These are phyloP conservation scores for Beauveria scarabaeidicola DNA, from an alignment of 2,329 filamentous ascomycete genomes.

Conservation along the genomic window DNA sequence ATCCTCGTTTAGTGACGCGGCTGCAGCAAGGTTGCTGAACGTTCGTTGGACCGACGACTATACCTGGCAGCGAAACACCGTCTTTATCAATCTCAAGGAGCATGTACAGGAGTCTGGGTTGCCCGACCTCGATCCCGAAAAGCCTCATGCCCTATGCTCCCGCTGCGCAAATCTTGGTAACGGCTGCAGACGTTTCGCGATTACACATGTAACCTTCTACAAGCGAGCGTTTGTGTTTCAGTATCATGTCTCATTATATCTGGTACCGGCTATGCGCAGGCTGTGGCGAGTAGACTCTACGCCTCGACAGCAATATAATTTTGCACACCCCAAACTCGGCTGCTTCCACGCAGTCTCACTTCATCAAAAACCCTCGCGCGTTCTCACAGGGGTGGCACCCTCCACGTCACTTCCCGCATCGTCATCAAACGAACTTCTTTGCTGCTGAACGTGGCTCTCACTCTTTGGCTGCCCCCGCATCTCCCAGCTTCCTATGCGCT, in stretches of 20 bases:
- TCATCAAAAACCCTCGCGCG: conserved; percentile 29
- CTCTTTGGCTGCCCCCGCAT: conserved; percentile 22
- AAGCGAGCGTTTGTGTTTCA: too few relatives aligned
- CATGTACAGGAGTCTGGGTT: not conserved
- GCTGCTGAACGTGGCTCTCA: conserved; percentile 16
- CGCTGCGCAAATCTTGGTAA: too few relatives aligned
- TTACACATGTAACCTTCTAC: too few relatives aligned
- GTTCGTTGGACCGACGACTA: not conserved
- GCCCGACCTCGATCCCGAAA: not conserved
- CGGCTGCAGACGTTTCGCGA: too few relatives aligned
- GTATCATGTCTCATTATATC: too few relatives aligned
- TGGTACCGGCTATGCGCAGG: too few relatives aligned
- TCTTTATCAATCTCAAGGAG: not conserved
- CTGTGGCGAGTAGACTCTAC: too few relatives aligned
- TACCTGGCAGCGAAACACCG: not conserved
- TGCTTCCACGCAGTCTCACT: not conserved
- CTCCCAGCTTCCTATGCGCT: conserved; percentile 44
- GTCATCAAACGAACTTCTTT: conserved; percentile 19
- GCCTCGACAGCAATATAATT: too few relatives aligned
- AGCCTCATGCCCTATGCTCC: not conserved
- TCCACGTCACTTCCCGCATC: conserved; percentile 27
- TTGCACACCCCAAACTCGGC: too few relatives aligned
- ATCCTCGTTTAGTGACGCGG: too few relatives aligned
- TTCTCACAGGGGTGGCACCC: conserved; percentile 28
- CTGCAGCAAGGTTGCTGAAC: too few relatives aligned